Evolutionary conservation across 371 early-diverging fungal genomes (phyloP).

Genomic region (Sporodiniella umbellata): DNA sequence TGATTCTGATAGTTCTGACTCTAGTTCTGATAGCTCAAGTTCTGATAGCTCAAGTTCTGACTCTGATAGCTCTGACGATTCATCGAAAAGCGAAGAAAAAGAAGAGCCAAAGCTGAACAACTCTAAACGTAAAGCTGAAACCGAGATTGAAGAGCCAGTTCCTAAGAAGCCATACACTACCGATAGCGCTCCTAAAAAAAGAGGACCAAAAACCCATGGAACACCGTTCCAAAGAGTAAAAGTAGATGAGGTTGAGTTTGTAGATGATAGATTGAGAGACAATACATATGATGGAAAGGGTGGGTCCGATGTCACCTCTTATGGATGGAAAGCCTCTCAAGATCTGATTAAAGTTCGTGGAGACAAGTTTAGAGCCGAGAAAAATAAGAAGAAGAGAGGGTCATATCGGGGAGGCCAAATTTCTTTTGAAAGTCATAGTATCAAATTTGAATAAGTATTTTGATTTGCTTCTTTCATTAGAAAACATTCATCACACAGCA

Average conservation of each 20-base stretch:
- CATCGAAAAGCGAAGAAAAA: slow-evolving; percentile 2
- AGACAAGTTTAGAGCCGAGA: slow-evolving; percentile 92
- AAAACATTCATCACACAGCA: background rate
- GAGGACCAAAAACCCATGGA: slow-evolving; percentile 36
- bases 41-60: no score
- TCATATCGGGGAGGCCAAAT: slow-evolving; percentile 94
- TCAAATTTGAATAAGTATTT: slow-evolving; percentile 76
- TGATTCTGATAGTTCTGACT: slow-evolving; percentile 8
- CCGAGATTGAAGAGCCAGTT: slow-evolving; percentile 13
- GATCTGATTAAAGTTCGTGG: slow-evolving; percentile 91
- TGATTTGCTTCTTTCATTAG: background rate
- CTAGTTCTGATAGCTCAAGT: slow-evolving; percentile 18
- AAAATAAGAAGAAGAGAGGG: slow-evolving; percentile 98
- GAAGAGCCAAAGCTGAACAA: no score
- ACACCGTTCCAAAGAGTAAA: slow-evolving; percentile 82
- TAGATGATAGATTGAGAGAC: slow-evolving; percentile 77
- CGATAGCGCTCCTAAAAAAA: slow-evolving; percentile 12
- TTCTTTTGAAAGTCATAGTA: slow-evolving; percentile 78
- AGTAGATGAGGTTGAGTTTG: slow-evolving; percentile 78
- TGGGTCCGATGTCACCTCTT: slow-evolving; percentile 65
- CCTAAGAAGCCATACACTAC: slow-evolving; percentile 22
- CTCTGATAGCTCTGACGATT: background rate
- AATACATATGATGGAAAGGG: slow-evolving; percentile 75
- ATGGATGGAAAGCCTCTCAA: slow-evolving; percentile 90
- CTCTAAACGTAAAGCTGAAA: slow-evolving; percentile 35